Percentiles rank a stretch among this genome's conserved stretches.
phyloP scores from a whole-genome alignment of 257 asterid genomes.

The Eucommia ulmoides region DNA sequence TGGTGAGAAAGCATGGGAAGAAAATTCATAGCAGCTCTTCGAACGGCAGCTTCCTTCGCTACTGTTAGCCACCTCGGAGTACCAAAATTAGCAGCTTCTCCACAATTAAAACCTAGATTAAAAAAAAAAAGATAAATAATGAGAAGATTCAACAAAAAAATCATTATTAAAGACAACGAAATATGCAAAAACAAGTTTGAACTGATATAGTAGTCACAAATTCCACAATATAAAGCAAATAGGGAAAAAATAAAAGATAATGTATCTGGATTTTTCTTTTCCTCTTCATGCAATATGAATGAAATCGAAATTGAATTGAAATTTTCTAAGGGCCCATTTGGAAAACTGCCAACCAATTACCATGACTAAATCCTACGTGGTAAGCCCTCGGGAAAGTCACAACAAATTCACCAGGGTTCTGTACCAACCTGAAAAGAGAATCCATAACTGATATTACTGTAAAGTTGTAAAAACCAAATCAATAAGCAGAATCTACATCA shows the following conservation, averaged over 20 bases:
- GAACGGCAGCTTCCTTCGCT: conserved; percentile 97
- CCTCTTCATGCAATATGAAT: too few relatives aligned
- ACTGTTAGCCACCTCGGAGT: conserved; percentile 91
- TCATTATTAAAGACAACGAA: not conserved
- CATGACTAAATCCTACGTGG: conserved; percentile 97
- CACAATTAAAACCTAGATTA: conserved; percentile 80
- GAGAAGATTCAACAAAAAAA: not conserved
- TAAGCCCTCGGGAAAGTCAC: conserved; percentile 99
- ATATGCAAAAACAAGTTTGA: conserved; percentile 12
- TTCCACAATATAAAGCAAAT: too few relatives aligned
- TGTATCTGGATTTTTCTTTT: too few relatives aligned
- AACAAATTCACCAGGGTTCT: conserved; percentile 96
- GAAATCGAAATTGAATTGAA: too few relatives aligned
- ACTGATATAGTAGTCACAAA: too few relatives aligned
- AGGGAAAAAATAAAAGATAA: too few relatives aligned
- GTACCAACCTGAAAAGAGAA: conserved; percentile 63
- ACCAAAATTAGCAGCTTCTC: conserved; percentile 98
- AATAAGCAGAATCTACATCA: conserved; percentile 15
- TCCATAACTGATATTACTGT: too few relatives aligned
- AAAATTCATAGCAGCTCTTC: conserved; percentile 95
- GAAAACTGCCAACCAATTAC: conserved; percentile 41
- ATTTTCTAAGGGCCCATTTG: too few relatives aligned
- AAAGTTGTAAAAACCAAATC: too few relatives aligned
- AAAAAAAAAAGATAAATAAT: not conserved
- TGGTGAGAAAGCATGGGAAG: conserved; percentile 99